phyloP scores from a whole-genome alignment of 2,329 filamentous ascomycete genomes.

The Colletotrichum horii region DNA sequence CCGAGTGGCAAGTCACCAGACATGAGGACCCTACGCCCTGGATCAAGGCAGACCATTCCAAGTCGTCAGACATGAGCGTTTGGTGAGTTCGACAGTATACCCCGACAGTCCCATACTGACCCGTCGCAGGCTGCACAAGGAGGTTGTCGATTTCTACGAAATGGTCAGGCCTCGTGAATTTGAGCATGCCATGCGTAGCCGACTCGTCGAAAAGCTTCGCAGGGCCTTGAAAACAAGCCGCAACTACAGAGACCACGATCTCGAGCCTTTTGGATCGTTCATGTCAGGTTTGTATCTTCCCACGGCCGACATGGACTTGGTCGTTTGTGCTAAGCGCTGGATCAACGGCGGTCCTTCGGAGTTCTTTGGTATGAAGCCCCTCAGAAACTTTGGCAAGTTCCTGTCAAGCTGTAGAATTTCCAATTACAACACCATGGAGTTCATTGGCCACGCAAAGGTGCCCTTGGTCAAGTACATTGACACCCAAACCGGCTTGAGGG shows the following conservation, averaged over 20 bases:
- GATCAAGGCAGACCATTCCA: conserved; percentile 60
- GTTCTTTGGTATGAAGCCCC: conserved; percentile 59
- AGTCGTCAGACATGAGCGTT: conserved; percentile 56
- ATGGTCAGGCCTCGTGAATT: conserved; percentile 79
- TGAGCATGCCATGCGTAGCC: conserved; percentile 76
- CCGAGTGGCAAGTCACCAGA: conserved; percentile 54
- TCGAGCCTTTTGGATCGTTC: conserved; percentile 90
- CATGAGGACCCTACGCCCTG: conserved; percentile 65
- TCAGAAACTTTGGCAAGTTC: conserved; percentile 68
- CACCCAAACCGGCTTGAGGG: conserved; percentile 74
- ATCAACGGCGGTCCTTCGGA: conserved; percentile 41
- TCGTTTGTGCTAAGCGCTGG: conserved; percentile 64
- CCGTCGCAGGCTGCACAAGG: conserved; percentile 75
- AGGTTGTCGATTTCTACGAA: conserved; percentile 87
- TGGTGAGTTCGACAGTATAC: conserved; percentile 50
- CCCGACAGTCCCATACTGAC: background rate
- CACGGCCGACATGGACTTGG: conserved; percentile 92
- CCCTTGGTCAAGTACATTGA: conserved; percentile 94
- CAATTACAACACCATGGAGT: conserved; percentile 62
- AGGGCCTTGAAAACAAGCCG: conserved; percentile 56
- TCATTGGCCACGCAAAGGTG: conserved; percentile 80
- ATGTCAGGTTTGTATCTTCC: conserved; percentile 77
- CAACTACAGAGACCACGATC: conserved; percentile 64
- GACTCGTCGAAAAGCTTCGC: conserved; percentile 74
- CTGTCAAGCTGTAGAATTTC: conserved; percentile 64